Evolutionary conservation across 78 protist species (phyloP).

Genomic region (Chrysochromulina parva): DNA sequence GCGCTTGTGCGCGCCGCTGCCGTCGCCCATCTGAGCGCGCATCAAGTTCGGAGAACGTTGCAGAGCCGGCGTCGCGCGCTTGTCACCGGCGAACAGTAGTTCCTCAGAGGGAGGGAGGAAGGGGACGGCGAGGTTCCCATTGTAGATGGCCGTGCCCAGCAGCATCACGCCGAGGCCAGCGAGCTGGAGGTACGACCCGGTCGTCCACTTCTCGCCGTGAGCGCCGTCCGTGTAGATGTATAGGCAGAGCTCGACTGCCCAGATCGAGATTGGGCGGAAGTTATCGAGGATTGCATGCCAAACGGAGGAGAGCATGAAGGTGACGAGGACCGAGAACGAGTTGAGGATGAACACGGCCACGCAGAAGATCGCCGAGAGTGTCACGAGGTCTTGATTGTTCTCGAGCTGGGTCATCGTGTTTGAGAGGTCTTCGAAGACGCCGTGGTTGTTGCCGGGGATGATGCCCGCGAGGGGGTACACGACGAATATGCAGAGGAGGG

Average conservation of each 20-base stretch:
- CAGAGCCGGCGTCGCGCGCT: too few relatives aligned
- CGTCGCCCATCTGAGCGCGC: too few relatives aligned
- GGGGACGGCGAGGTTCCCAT: not conserved
- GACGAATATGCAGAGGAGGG: not conserved
- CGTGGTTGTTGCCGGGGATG: not conserved
- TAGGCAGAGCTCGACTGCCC: not conserved
- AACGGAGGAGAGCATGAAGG: not conserved
- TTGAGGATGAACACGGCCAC: not conserved
- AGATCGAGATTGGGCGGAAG: not conserved
- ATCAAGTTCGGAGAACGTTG: too few relatives aligned
- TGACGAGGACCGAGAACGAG: not conserved
- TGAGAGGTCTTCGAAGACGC: not conserved
- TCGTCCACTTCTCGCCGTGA: not conserved
- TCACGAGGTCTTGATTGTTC: not conserved
- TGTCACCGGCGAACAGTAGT: too few relatives aligned
- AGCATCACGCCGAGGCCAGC: not conserved
- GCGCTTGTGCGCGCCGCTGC: too few relatives aligned
- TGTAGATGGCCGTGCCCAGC: not conserved
- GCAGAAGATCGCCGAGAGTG: not conserved
- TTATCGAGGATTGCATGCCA: slow-evolving; percentile 20
- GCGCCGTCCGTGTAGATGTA: not conserved
- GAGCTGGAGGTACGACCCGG: not conserved
- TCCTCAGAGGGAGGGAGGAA: too few relatives aligned
- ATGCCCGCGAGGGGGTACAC: not conserved
- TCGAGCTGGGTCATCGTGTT: not conserved